Evolutionary conservation across 2,329 filamentous ascomycete genomes (phyloP).

Genomic region (Pyrenophora seminiperda): DNA sequence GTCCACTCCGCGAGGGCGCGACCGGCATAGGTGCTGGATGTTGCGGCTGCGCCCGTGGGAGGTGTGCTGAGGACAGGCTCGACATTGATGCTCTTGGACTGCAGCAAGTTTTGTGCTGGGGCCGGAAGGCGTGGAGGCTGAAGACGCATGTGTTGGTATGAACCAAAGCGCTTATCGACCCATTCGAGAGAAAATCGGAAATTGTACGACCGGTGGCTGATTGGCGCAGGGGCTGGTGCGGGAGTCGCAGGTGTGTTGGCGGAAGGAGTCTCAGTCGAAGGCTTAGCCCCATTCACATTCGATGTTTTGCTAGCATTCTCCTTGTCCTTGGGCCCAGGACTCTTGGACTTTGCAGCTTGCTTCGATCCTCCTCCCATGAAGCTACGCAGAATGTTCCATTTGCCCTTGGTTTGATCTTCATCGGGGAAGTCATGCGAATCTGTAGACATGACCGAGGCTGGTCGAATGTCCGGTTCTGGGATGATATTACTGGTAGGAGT

Average conservation of each 20-base stretch:
- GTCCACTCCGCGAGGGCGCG: slow-evolving; percentile 80
- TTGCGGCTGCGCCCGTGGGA: slow-evolving; percentile 47
- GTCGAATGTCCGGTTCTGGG: slow-evolving; percentile 36
- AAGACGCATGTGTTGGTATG: slow-evolving; percentile 66
- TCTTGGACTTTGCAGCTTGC: slow-evolving; percentile 50
- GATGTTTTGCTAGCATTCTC: slow-evolving; percentile 25
- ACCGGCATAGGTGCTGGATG: slow-evolving; percentile 65
- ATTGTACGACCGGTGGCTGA: slow-evolving; percentile 64
- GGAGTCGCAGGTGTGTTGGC: slow-evolving; percentile 10
- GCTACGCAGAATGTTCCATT: slow-evolving; percentile 67
- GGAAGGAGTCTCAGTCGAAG: slow-evolving; percentile 9
- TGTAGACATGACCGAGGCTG: slow-evolving; percentile 35
- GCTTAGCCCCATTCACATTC: slow-evolving; percentile 10
- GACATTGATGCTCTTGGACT: slow-evolving; percentile 44
- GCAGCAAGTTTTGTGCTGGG: slow-evolving; percentile 70
- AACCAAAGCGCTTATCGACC: slow-evolving; percentile 62
- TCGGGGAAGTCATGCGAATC: slow-evolving; percentile 44
- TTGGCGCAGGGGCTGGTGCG: slow-evolving; percentile 50
- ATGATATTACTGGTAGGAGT: slow-evolving; percentile 27
- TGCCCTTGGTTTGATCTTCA: slow-evolving; percentile 57
- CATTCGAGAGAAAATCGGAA: slow-evolving; percentile 79
- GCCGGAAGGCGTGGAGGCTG: slow-evolving; percentile 70
- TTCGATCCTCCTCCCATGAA: slow-evolving; percentile 61
- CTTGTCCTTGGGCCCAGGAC: slow-evolving; percentile 31
- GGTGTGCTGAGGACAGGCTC: slow-evolving; percentile 32